Percentiles rank a stretch among this genome's conserved stretches.
These are phyloP conservation scores for Acer yangbiense DNA, from an alignment of 345 rosid genomes.

Conservation along the genomic window DNA sequence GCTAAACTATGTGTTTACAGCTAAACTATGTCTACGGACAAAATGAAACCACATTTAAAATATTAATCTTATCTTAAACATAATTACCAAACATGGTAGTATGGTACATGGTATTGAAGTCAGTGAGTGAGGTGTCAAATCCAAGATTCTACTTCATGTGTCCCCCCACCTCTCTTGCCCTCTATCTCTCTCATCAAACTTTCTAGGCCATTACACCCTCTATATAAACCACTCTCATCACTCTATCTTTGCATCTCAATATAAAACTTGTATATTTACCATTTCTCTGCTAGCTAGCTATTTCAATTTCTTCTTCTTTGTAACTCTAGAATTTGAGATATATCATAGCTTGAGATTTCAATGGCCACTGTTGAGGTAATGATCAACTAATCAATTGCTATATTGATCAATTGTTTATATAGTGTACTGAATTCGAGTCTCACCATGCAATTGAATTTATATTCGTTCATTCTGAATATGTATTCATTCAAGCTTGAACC, in stretches of 20 bases:
- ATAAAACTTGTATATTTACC: background rate
- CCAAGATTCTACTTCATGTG: constrained; percentile 33
- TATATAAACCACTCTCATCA: constrained; percentile 40
- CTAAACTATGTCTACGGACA: no score
- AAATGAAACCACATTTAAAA: background rate
- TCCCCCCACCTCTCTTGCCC: background rate
- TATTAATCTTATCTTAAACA: constrained; percentile 11
- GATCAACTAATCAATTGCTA: background rate
- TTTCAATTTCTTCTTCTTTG: background rate
- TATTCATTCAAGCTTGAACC: no score
- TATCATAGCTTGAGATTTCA: constrained; percentile 2
- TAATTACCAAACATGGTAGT: constrained; percentile 30
- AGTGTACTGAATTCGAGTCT: no score
- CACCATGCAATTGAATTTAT: no score
- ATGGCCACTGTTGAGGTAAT: constrained; percentile 72
- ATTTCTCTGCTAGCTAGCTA: background rate
- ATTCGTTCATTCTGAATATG: no score
- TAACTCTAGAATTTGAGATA: background rate
- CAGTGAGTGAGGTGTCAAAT: constrained; percentile 45
- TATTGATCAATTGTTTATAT: background rate
- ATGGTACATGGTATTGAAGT: constrained; percentile 19
- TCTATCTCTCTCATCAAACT: constrained; percentile 1
- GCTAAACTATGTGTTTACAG: no score
- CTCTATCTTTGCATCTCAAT: constrained; percentile 25
- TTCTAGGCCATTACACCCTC: constrained; percentile 6